phyloP scores from a whole-genome alignment of 176 grass and related monocot species.

The Saccharum spontaneum region DNA sequence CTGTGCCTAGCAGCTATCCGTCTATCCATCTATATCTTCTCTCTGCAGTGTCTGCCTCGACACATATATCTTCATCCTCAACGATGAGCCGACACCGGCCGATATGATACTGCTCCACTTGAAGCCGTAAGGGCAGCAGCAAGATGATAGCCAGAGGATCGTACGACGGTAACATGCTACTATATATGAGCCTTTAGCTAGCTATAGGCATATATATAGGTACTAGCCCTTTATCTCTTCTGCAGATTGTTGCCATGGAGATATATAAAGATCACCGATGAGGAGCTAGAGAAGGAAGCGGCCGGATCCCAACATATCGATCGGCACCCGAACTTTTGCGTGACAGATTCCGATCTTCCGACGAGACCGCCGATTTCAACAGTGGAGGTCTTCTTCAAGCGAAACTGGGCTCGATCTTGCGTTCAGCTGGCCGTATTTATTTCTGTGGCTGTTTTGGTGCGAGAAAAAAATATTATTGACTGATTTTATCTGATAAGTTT shows the following conservation, averaged over 20 bases:
- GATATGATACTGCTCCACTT: constrained; percentile 7
- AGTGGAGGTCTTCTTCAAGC: neutral
- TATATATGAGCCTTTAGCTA: neutral
- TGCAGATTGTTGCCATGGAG: neutral
- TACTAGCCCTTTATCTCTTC: neutral
- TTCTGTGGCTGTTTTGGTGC: too few species aligned
- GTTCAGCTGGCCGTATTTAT: too few species aligned
- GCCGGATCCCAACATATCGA: constrained; percentile 31
- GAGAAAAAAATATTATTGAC: too few species aligned
- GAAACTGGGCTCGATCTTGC: neutral
- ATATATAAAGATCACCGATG: neutral
- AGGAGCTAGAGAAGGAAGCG: neutral
- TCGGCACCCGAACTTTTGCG: constrained; percentile 13
- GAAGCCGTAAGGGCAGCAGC: neutral
- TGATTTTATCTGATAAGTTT: too few species aligned
- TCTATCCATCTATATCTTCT: neutral
- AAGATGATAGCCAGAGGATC: neutral
- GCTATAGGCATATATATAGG: neutral
- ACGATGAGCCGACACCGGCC: neutral
- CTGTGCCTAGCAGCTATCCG: neutral
- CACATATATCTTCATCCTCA: constrained; percentile 30
- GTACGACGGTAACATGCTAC: constrained; percentile 39
- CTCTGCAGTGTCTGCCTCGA: neutral
- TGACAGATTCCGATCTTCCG: constrained; percentile 44
- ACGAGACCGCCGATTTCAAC: constrained; percentile 25